phyloP scores from a whole-genome alignment of 371 early-diverging fungal genomes.

The Rhizopus microsporus region DNA sequence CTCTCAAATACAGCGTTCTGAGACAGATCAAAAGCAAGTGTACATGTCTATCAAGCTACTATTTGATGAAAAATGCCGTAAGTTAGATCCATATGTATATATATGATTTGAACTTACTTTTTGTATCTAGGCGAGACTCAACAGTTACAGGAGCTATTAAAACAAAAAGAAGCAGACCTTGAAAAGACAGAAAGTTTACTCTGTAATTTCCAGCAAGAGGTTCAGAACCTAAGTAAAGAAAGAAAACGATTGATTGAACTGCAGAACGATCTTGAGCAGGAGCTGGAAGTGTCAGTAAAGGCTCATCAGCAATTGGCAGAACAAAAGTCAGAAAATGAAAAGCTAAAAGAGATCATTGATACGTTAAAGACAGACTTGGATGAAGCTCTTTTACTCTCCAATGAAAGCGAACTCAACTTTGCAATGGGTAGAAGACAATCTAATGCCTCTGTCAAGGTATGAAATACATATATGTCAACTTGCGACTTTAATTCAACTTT shows the following conservation, averaged over 20 bases:
- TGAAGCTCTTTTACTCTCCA: conserved; percentile 30
- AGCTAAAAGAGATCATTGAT: conserved; percentile 53
- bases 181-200: conserved; percentile 39
- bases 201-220: conserved; percentile 37
- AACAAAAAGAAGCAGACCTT: conserved; percentile 46
- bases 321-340: conserved; percentile 53
- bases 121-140: conserved; percentile 45
- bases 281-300: conserved; percentile 41
- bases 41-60: conserved; percentile 43
- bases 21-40: conserved; percentile 54
- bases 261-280: conserved; percentile 43
- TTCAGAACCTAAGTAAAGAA: conserved; percentile 38
- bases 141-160: conserved; percentile 45
- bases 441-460: conserved; percentile 17
- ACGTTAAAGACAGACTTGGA: conserved; percentile 45
- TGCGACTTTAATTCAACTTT: not conserved
- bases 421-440: conserved; percentile 9
- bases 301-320: conserved; percentile 51
- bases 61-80: conserved; percentile 60
- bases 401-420: not conserved
- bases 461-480: conserved; percentile 3
- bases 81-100: not conserved
- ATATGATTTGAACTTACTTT: too few species aligned
- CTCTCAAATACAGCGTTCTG: conserved; percentile 43
- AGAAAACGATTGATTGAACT: conserved; percentile 40